Evolutionary conservation across 768 basidiomycete genomes (phyloP).

Genomic region (Macrolepiota fuliginosa): DNA sequence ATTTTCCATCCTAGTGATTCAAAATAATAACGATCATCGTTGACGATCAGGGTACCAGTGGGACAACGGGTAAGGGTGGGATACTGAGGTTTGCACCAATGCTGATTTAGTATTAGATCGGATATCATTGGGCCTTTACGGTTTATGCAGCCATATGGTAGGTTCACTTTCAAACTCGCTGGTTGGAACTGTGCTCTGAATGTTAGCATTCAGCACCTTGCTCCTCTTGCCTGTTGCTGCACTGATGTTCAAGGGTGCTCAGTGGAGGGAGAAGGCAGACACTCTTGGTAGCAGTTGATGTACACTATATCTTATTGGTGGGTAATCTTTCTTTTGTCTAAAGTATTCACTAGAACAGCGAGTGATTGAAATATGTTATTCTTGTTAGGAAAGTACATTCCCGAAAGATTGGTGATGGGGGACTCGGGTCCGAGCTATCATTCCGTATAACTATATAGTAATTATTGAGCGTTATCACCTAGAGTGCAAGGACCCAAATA

Average conservation of each 20-base stretch:
- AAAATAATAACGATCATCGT: neutral
- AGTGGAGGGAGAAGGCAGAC: slow-evolving; percentile 24
- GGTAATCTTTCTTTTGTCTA: neutral
- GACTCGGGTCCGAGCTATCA: no score
- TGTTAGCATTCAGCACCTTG: slow-evolving; percentile 20
- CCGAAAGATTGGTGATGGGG: no score
- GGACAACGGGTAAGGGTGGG: slow-evolving; percentile 24
- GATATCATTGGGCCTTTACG: slow-evolving; percentile 35
- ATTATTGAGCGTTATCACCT: no score
- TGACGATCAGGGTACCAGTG: slow-evolving; percentile 28
- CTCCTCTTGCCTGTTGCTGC: slow-evolving; percentile 28
- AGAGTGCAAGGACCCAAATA: no score
- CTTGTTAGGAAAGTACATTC: no score
- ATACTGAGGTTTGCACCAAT: neutral
- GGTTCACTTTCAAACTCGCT: neutral
- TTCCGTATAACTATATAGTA: no score
- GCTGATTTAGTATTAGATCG: slow-evolving; percentile 22
- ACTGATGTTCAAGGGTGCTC: slow-evolving; percentile 30
- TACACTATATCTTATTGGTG: neutral
- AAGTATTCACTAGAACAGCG: no score
- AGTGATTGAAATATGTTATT: no score
- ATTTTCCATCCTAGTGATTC: neutral
- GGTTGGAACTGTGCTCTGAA: neutral
- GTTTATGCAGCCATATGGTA: slow-evolving; percentile 34
- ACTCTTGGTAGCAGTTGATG: neutral